Evolutionary conservation across 495 filamentous ascomycete species (phyloP).

Genomic region (Talaromyces proteolyticus): DNA sequence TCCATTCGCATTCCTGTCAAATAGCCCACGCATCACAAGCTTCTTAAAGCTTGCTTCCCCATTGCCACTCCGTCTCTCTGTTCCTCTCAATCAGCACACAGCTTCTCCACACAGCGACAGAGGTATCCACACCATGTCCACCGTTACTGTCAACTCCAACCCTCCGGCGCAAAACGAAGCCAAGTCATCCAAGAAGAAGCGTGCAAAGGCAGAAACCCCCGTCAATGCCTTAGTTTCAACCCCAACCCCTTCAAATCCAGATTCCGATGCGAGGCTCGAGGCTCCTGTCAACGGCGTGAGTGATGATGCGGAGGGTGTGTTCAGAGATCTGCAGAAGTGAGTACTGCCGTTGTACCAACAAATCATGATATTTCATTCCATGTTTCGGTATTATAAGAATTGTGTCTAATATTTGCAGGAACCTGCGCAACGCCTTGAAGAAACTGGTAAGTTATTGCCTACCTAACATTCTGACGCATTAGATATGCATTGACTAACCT

Average conservation of each 20-base stretch:
- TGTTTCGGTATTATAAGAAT: no score
- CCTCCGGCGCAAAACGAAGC: conserved; percentile 21
- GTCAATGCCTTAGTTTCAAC: conserved; percentile 9
- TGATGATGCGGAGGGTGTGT: conserved; percentile 52
- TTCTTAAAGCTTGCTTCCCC: no score
- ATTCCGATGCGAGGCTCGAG: conserved; percentile 19
- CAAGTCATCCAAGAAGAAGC: conserved; percentile 32
- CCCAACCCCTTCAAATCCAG: conserved; percentile 10
- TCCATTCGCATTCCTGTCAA: no score
- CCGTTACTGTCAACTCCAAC: conserved; percentile 23
- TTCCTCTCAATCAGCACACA: conserved; percentile 18
- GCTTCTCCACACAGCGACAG: background rate
- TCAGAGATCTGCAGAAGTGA: conserved; percentile 85
- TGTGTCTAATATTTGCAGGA: conserved; percentile 42
- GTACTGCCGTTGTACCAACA: no score
- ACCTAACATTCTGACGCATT: background rate
- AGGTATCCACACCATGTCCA: conserved; percentile 42
- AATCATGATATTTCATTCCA: no score
- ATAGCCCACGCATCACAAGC: no score
- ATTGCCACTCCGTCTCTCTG: background rate
- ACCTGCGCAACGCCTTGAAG: conserved; percentile 79
- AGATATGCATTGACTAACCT: conserved; percentile 4
- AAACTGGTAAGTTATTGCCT: conserved; percentile 62
- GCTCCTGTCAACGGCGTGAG: conserved; percentile 36
- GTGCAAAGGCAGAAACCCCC: conserved; percentile 23